Base-by-base conservation (phyloP, 2,329 filamentous ascomycete species). In the Trichoderma cornu-damae region DNA sequence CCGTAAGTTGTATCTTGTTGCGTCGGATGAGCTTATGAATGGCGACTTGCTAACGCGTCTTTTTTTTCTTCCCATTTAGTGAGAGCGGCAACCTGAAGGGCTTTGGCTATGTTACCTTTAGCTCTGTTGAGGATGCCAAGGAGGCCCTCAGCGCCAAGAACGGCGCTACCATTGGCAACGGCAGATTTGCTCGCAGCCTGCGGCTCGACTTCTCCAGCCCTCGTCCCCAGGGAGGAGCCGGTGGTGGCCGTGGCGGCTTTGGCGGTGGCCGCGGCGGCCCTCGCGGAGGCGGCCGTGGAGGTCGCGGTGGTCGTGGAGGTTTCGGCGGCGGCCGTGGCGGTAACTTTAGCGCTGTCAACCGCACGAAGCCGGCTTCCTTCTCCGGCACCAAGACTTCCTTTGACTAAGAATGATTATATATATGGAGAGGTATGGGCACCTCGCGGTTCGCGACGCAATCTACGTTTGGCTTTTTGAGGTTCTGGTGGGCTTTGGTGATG, bases 101-200 rank as follows among this genome's bases (percentile, higher is more conserved):
- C 58, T 96, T 95, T 73, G 92, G 90, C 56, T 96, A 96, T 71
- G 87, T 96, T 62, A 86, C 87, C 69, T 96, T 93, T 79, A 77
- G 78, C 65, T 88, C 87, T 16, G 73, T 94, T 61, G 90, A 96
- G 26, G 91, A 96, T 67, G 90, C 92, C 67, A 89, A 87, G 76
- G 75, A 78, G 66, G 92, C 86, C 22, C 84, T 90, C 65, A 79
- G 87, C 66, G 76, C 79, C 58, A 80, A 89, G 71, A 86, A 89
- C 65, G 90, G 90, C 63, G 78, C 79, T 57, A 73, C 80, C 60
- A 79, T 84, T 61, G 81, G 82, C 51, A 71, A 76, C 63, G 85
- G 89, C 59, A 81, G 94, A 66, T 81, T 78, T 62, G 84, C 88
- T 57, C 90, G 92, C 66, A 73, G 82, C 53, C 79, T 96, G 64